Evolutionary conservation across 225 moss, liverwort and hornwort genomes (phyloP).

Genomic region (Straminergon stramineum): DNA sequence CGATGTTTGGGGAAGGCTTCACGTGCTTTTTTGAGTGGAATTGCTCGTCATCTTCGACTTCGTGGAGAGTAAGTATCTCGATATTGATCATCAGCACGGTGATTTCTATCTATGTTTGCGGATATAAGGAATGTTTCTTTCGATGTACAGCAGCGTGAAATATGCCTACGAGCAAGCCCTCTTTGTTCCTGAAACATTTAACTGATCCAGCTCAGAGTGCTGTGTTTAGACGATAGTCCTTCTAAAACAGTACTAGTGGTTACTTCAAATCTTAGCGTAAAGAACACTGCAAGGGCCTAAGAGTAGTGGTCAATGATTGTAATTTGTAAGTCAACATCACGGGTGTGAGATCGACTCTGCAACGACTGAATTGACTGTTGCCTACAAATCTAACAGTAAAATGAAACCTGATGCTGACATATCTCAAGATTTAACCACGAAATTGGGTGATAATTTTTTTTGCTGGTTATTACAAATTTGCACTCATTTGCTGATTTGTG

Average conservation of each 20-base stretch:
- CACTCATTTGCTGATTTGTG: neutral
- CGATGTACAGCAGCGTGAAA: neutral
- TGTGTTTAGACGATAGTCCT: neutral
- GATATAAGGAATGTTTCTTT: neutral
- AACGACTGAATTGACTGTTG: neutral
- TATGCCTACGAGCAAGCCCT: neutral
- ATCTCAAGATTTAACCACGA: neutral
- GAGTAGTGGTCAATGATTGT: neutral
- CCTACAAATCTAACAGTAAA: neutral
- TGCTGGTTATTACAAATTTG: neutral
- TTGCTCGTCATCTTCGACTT: constrained; percentile 90
- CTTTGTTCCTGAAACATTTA: neutral
- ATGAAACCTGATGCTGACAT: neutral
- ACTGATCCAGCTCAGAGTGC: neutral
- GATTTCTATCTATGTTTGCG: neutral
- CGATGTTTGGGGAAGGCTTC: constrained; percentile 52
- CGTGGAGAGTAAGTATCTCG: constrained; percentile 74
- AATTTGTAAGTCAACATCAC: neutral
- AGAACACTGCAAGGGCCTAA: neutral
- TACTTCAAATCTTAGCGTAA: neutral
- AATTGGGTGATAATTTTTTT: neutral
- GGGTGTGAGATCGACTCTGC: neutral
- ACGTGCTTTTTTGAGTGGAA: constrained; percentile 81
- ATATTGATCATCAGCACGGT: neutral
- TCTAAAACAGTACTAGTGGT: neutral